These are phyloP conservation scores for Candida rishiriensis DNA, from an alignment of 805 yeast species.

Conservation along the genomic window DNA sequence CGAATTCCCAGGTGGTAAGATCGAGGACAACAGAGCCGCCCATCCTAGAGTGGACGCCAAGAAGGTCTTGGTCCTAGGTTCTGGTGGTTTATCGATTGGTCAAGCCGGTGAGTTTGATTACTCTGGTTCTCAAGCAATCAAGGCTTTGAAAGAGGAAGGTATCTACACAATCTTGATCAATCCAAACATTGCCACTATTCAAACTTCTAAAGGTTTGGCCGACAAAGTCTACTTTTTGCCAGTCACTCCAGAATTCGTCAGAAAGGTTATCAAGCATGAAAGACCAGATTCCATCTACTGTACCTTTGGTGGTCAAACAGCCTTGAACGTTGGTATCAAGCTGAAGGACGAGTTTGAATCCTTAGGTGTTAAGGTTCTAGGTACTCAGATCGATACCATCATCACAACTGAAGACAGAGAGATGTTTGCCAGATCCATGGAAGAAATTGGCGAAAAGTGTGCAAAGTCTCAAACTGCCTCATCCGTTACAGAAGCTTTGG, in stretches of 20 bases:
- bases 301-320: conserved; percentile 99
- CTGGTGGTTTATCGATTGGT: conserved; percentile 97
- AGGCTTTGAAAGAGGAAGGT: conserved; percentile 97
- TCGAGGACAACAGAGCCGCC: conserved; percentile 67
- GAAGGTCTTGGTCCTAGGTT: conserved; percentile 91
- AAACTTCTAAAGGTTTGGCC: conserved; percentile 95
- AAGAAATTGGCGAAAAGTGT: conserved; percentile 90
- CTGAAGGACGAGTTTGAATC: conserved; percentile 92
- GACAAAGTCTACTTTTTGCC: conserved; percentile 97
- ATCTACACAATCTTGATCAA: conserved; percentile 93
- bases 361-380: conserved; percentile 90
- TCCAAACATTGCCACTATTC: conserved; percentile 98
- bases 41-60: conserved; percentile 80
- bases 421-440: conserved; percentile 90
- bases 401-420: conserved; percentile 99
- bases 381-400: conserved; percentile 93
- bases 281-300: conserved; percentile 95
- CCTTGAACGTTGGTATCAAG: conserved; percentile 90
- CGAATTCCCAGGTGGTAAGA: conserved; percentile 84
- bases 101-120: conserved; percentile 99
- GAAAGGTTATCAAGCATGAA: conserved; percentile 92
- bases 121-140: conserved; percentile 98
- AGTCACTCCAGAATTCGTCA: conserved; percentile 94
- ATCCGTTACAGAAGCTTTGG: conserved; percentile 73
- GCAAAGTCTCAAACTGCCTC: conserved; percentile 89